These are phyloP conservation scores for Saccharomyces paradoxus DNA, from an alignment of 805 yeast species.

Conservation along the genomic window DNA sequence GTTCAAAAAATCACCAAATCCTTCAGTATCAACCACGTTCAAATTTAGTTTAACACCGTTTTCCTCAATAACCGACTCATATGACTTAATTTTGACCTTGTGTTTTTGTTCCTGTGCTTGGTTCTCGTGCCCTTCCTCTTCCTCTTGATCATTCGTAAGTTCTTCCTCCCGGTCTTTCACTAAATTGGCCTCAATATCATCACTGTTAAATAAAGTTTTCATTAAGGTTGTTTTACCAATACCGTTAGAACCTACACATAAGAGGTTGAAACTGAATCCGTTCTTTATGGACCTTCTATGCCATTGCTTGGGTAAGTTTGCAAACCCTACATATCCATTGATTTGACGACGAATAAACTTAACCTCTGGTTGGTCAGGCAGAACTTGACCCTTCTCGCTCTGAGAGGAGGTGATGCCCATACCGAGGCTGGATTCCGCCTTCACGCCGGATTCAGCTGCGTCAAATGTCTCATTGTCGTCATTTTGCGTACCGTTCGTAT, in stretches of 20 bases:
- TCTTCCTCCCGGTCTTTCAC: constrained; percentile 7
- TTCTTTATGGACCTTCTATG: constrained; percentile 85
- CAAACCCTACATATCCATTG: constrained; percentile 92
- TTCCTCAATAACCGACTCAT: constrained; percentile 74
- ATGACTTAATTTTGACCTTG: constrained; percentile 49
- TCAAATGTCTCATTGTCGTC: neutral
- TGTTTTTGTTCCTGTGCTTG: constrained; percentile 3
- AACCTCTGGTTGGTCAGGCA: constrained; percentile 34
- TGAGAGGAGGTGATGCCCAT: neutral
- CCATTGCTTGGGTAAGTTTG: constrained; percentile 97
- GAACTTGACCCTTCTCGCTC: constrained; percentile 15
- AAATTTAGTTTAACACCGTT: constrained; percentile 83
- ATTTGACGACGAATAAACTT: constrained; percentile 75
- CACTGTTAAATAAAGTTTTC: constrained; percentile 70
- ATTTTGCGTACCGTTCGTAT: neutral
- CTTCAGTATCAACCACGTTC: constrained; percentile 83
- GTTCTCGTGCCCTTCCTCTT: constrained; percentile 5
- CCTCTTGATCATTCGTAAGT: constrained; percentile 1
- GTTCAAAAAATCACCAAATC: constrained; percentile 86
- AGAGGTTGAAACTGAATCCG: constrained; percentile 81
- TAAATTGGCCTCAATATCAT: constrained; percentile 9
- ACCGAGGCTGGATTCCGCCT: neutral
- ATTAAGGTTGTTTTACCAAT: constrained; percentile 88
- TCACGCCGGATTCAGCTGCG: neutral
- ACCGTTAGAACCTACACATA: constrained; percentile 89